Conservation (phyloP, 257 asterid genomes). For the Ehretia macrophylla region DNA sequence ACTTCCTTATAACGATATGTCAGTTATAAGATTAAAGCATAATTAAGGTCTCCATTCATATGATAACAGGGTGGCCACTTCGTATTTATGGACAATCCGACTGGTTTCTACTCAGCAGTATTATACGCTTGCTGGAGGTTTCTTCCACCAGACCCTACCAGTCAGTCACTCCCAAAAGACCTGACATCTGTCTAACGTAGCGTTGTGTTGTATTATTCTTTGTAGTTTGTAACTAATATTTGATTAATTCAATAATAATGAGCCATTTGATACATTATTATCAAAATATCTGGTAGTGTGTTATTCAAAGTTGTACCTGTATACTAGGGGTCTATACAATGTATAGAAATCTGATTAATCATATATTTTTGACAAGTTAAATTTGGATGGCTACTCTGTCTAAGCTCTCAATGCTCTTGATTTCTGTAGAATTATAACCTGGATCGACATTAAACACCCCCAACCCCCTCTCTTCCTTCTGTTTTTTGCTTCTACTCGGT, state of each 20-base stretch:
- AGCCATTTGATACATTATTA: constrained; percentile 5
- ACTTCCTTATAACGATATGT: not conserved
- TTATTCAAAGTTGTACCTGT: no score
- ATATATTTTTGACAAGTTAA: not conserved
- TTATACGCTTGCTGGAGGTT: constrained; percentile 59
- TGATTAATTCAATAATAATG: not conserved
- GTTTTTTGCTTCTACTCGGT: no score
- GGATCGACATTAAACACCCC: no score
- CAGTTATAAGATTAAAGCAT: no score
- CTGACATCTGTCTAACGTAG: constrained; percentile 39
- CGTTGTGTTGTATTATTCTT: not conserved
- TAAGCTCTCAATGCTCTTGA: not conserved
- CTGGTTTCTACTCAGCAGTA: constrained; percentile 73
- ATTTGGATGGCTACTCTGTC: not conserved
- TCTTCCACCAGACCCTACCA: constrained; percentile 28
- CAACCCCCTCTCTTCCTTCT: no score
- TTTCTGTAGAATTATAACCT: no score
- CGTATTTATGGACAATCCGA: constrained; percentile 60
- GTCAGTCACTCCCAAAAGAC: constrained; percentile 49
- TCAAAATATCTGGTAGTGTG: not conserved
- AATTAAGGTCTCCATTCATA: not conserved
- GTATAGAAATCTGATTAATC: not conserved
- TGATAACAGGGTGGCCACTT: constrained; percentile 72
- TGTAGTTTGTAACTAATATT: not conserved
- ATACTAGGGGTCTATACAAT: not conserved